phyloP scores from a whole-genome alignment of 1,139 yeast genomes.

The Yamadazyma triangularis region DNA sequence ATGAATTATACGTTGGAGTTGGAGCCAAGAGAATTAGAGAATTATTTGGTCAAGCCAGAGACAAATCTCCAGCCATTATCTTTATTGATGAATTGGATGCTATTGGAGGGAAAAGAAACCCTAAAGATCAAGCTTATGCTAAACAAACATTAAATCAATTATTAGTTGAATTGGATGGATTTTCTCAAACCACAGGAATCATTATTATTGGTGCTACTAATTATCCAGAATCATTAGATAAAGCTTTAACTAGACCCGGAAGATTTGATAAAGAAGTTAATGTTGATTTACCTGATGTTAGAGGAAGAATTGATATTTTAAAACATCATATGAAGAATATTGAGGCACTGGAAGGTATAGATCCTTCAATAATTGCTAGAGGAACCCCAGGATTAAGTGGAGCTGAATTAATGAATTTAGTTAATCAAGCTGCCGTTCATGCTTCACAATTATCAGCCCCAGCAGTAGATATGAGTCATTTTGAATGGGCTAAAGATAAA shows the following conservation, averaged over 20 bases:
- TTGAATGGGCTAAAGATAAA: constrained; percentile 99
- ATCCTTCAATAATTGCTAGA: constrained; percentile 84
- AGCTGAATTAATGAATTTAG: constrained; percentile 92
- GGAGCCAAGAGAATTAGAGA: constrained; percentile 98
- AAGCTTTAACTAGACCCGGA: constrained; percentile 97
- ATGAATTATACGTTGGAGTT: constrained; percentile 96
- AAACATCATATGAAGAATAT: constrained; percentile 91
- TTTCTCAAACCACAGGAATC: constrained; percentile 87
- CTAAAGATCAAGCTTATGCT: constrained; percentile 96
- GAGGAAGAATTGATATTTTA: constrained; percentile 92
- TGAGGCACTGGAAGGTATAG: constrained; percentile 79
- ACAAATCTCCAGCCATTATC: constrained; percentile 94
- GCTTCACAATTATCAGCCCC: constrained; percentile 93
- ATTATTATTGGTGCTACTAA: constrained; percentile 97
- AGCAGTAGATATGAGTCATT: constrained; percentile 84
- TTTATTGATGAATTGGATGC: constrained; percentile 98
- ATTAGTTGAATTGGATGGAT: constrained; percentile 94
- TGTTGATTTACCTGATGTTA: constrained; percentile 95
- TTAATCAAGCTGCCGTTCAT: constrained; percentile 96
- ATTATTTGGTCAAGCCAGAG: constrained; percentile 86
- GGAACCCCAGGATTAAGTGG: constrained; percentile 98
- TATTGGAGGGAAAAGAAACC: constrained; percentile 95
- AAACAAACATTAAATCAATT: constrained; percentile 95
- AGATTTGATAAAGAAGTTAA: constrained; percentile 94
- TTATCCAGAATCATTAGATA: constrained; percentile 94